Conservation (phyloP, 352 stramenopile genomes). For the Phytophthora fragariaefolia region DNA sequence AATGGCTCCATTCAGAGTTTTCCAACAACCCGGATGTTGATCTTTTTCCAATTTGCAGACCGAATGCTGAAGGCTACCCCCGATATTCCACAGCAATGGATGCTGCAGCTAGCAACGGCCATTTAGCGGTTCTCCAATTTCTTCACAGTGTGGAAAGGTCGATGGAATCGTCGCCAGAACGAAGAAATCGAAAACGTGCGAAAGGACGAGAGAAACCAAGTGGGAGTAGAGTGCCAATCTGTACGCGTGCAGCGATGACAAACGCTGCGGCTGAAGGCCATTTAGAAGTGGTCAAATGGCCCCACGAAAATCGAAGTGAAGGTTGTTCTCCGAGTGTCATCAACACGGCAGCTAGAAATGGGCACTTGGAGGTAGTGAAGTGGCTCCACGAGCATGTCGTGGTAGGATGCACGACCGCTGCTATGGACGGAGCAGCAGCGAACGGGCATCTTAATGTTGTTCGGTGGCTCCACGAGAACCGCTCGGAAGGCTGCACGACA, state of each 20-base stretch:
- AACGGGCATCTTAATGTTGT: constrained; percentile 33
- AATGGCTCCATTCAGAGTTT: constrained; percentile 32
- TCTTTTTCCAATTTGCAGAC: constrained; percentile 22
- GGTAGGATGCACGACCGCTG: constrained; percentile 22
- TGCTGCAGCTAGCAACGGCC: constrained; percentile 18
- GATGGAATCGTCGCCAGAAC: constrained; percentile 25
- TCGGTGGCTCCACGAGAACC: constrained; percentile 32
- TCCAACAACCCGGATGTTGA: constrained; percentile 15
- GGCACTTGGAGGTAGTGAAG: constrained; percentile 39
- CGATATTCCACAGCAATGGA: constrained; percentile 31
- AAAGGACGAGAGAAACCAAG: background rate
- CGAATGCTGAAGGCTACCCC: constrained; percentile 14
- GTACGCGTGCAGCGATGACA: constrained; percentile 43
- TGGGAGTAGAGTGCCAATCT: constrained; percentile 15
- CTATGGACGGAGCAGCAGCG: constrained; percentile 30
- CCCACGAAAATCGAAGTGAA: constrained; percentile 36
- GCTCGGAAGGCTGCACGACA: constrained; percentile 29
- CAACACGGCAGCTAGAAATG: constrained; percentile 40
- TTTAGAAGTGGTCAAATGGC: constrained; percentile 40
- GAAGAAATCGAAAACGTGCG: constrained; percentile 19
- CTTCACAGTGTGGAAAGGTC: constrained; percentile 22
- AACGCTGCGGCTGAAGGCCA: constrained; percentile 39
- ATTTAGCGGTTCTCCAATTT: constrained; percentile 38
- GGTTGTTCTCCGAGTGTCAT: constrained; percentile 41
- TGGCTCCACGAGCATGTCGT: constrained; percentile 38